These are phyloP conservation scores for Fusarium pseudograminearum DNA, from an alignment of 2,329 filamentous ascomycete species.

Conservation along the genomic window DNA sequence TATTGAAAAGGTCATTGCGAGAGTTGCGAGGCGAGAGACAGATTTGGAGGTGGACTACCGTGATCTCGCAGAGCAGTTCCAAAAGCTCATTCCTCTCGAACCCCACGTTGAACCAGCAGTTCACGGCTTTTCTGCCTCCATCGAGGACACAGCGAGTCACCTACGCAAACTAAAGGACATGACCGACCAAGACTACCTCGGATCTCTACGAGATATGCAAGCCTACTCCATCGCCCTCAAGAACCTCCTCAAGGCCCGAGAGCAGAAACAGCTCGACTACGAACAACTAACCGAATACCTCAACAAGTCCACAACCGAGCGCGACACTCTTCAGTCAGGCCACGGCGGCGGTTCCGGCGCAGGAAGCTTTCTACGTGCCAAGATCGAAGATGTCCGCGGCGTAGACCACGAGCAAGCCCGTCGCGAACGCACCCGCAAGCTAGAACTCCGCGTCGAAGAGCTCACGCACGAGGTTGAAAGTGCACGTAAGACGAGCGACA, in stretches of 20 bases:
- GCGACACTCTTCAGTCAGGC: conserved; percentile 79
- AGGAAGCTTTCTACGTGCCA: conserved; percentile 88
- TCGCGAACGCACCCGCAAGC: conserved; percentile 86
- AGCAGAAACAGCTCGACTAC: conserved; percentile 98
- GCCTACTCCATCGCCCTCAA: conserved; percentile 91
- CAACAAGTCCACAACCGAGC: conserved; percentile 87
- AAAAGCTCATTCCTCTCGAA: conserved; percentile 90
- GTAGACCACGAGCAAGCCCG: conserved; percentile 95
- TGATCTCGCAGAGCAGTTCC: conserved; percentile 93
- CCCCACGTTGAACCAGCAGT: conserved; percentile 85
- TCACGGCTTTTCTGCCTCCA: conserved; percentile 85
- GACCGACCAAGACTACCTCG: conserved; percentile 95
- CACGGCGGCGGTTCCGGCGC: conserved; percentile 74
- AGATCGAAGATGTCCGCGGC: conserved; percentile 95
- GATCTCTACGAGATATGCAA: conserved; percentile 93
- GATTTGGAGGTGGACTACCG: conserved; percentile 90
- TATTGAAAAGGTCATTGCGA: conserved; percentile 94
- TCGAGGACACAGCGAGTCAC: conserved; percentile 84
- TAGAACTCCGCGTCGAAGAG: conserved; percentile 93
- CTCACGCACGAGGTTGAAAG: conserved; percentile 89
- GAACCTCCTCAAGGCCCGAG: conserved; percentile 87
- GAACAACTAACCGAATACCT: conserved; percentile 97
- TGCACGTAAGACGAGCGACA: conserved; percentile 86
- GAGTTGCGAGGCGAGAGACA: conserved; percentile 86
- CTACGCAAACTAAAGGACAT: conserved; percentile 86